Evolutionary conservation across 2,329 filamentous ascomycete species (phyloP).

Genomic region (Aspergillus neoniger): DNA sequence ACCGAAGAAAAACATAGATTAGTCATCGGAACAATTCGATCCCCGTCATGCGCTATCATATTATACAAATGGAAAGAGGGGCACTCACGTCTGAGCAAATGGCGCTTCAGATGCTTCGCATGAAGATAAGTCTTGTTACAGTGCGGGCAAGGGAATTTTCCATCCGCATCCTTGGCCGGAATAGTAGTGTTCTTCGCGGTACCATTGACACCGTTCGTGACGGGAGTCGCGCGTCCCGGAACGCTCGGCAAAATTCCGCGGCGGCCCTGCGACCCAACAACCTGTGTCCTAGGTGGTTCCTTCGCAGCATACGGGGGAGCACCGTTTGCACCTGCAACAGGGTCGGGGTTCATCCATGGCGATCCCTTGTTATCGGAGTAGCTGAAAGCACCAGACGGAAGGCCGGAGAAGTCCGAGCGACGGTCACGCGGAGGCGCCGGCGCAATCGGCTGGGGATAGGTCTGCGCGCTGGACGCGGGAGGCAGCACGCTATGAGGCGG

Average conservation of each 20-base stretch:
- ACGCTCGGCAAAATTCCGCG: conserved; percentile 90
- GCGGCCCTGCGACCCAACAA: conserved; percentile 91
- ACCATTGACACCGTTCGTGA: conserved; percentile 62
- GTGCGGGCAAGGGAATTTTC: conserved; percentile 96
- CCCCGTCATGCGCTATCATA: neutral
- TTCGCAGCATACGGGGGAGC: conserved; percentile 43
- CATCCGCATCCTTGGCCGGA: conserved; percentile 92
- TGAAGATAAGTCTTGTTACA: conserved; percentile 98
- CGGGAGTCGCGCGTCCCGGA: conserved; percentile 78
- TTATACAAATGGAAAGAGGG: neutral
- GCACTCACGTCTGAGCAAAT: conserved; percentile 89
- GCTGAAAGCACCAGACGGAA: conserved; percentile 69
- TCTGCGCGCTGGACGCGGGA: conserved; percentile 65
- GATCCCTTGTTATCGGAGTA: conserved; percentile 56
- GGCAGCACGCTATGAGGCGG: conserved; percentile 60
- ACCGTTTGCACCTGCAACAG: conserved; percentile 42
- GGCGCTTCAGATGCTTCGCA: conserved; percentile 95
- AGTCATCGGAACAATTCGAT: conserved; percentile 11
- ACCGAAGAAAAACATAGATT: conserved; percentile 28
- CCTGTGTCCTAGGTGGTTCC: conserved; percentile 66
- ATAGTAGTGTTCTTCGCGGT: conserved; percentile 78
- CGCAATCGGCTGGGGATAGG: conserved; percentile 74
- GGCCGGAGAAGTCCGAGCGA: conserved; percentile 62
- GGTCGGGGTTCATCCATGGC: conserved; percentile 50
- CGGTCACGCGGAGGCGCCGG: conserved; percentile 63